phyloP scores from a whole-genome alignment of 352 stramenopile genomes.

The Globisporangium emineosum region DNA sequence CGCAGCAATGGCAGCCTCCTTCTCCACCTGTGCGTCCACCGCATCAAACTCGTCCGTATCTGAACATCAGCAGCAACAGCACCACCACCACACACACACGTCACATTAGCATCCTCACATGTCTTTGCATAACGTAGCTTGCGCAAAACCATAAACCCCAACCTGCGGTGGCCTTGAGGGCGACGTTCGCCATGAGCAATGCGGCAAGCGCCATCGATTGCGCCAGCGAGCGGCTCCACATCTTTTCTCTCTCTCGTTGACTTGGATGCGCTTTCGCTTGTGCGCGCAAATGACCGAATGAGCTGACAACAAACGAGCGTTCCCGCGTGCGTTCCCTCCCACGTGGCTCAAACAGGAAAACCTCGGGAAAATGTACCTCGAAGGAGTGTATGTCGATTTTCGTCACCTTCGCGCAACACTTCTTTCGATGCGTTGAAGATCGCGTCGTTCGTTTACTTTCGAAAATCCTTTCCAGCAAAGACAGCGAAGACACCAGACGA shows the following conservation, averaged over 20 bases:
- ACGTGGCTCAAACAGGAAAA: too few relatives aligned
- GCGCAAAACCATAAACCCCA: too few relatives aligned
- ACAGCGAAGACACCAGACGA: not conserved
- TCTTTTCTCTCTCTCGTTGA: conserved; percentile 2
- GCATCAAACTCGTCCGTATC: conserved; percentile 46
- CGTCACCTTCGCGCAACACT: not conserved
- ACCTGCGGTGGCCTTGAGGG: conserved; percentile 12
- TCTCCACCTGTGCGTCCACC: conserved; percentile 22
- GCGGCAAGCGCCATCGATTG: conserved; percentile 17
- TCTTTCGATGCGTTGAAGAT: conserved; percentile 9
- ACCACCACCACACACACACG: not conserved
- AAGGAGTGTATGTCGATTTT: too few relatives aligned
- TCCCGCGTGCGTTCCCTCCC: too few relatives aligned
- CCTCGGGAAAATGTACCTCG: too few relatives aligned
- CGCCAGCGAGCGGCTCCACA: conserved; percentile 18
- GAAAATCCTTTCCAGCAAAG: conserved; percentile 1
- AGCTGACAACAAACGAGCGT: too few relatives aligned
- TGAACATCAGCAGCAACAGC: conserved; percentile 3
- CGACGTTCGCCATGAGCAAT: conserved; percentile 12
- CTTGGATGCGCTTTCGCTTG: not conserved
- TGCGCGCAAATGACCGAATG: not conserved
- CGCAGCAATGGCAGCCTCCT: conserved; percentile 14
- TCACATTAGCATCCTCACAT: not conserved
- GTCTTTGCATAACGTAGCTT: not conserved
- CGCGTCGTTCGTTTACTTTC: not conserved